Evolutionary conservation across 371 early-diverging fungal species (phyloP), one percentile per base, ranked within the genome.

Genomic region (Rhizomucor pusillus): DNA sequence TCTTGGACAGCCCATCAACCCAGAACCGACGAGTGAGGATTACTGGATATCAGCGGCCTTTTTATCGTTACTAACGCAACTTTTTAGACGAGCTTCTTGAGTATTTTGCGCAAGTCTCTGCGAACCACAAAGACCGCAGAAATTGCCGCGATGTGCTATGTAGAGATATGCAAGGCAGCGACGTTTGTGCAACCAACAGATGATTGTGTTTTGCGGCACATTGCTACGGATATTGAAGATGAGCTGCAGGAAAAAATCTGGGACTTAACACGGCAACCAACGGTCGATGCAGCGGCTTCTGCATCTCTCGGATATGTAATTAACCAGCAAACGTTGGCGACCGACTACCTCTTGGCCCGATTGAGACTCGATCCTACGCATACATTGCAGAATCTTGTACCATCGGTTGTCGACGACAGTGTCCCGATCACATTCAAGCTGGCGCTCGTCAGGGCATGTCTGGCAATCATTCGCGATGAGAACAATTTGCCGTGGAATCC

Each of bases 101-200:
- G 84, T 14, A 65, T 67, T 12, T 61, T 93, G 25, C 67, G 78
- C 52, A 88, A 89, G 65, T 79, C 84, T 10, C 59, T 90, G 35
- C 79, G 79, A 22, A 71, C 72, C 23, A 66, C 80, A 43, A 70
- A 81, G 35, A 70, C 82, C 14, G 80, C 81, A 33, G 93, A 93
- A 39, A 82, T 89, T 41, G 83, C 89, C 4, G 81, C 82, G 16
- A 75, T 84, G 7, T 89, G 89, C 54, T 90, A 85, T 60, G 89
- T 91, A 1, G 93, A 93, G 55, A 55, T 93, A 0, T 89, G 86
- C 62, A 84, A 86, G 50, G 91, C 90, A 10, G 76, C 85, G 6
- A 86, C 89, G 0, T 89, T 81, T 56, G 80, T 90, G 3, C 74
- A 81, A 44, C 84, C 84, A 33, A 73, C 72, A 5, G 86, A 86